Evolutionary conservation across 495 filamentous ascomycete species (phyloP), one percentile per base, ranked within the genome.

Genomic region (Aspergillus wentii): DNA sequence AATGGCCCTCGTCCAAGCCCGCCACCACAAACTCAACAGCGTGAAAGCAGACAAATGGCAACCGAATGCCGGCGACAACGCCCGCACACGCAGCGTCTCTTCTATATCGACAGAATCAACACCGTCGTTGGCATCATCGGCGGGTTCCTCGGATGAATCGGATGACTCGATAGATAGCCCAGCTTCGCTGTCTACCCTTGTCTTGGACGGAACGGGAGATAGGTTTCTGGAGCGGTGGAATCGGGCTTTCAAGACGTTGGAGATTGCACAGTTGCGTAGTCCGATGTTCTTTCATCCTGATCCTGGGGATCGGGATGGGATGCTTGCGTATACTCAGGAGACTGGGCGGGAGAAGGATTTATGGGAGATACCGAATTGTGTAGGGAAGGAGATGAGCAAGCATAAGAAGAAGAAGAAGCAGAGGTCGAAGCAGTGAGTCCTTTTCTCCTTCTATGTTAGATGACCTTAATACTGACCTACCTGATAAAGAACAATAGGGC

Each of bases 231-330:
- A 67, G 42, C 51, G 65, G 35, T 83, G 78, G 78, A 68, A 75
- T 22, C 57, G 53, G 17, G 65, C 73, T 7, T 83, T 82, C 52
- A 53, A 61, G 15, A 71, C 60, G 1, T 64, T 80, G 35, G 68
- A 74, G 25, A 82, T 83, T 19, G 59, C 70, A 15, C 71, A 83
- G 52, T 56, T 82, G 11, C 69, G 77, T 10, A 80, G 77, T 46
- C 79, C 76, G 11, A 82, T 83, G 79, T 81, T 83, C 47, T 81
- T 81, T 44, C 78, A 84, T 56, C 58, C 79, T 14, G 79, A 82
- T 42, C 79, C 79, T 0, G 65, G 74, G 1, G 79, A 84, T 52
- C 69, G 79, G 5, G 79, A 82, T 60, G 75, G 75, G 3, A 57
- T 83, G 49, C 44, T 82, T 25, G 74, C 71, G n/a, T 79, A 76